Percentiles rank a stretch among this genome's conserved stretches.
These are phyloP conservation scores for Phialophora macrospora DNA, from an alignment of 2,329 filamentous ascomycete species.

Conservation along the genomic window DNA sequence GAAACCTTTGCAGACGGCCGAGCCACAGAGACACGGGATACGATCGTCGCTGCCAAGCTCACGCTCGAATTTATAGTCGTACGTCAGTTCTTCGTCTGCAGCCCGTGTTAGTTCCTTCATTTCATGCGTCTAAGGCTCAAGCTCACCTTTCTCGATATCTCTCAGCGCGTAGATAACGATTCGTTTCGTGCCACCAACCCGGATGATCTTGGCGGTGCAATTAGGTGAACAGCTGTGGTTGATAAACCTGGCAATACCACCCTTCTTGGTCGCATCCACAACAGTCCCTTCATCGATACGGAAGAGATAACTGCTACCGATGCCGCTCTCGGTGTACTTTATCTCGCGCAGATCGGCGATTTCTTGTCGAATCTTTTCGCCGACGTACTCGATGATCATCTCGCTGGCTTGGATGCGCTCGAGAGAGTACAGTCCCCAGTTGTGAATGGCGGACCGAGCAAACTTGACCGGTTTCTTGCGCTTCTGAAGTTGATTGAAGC, in stretches of 20 bases:
- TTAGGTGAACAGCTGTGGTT: conserved; percentile 98
- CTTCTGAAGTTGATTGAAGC: conserved; percentile 99
- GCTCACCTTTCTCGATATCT: conserved; percentile 90
- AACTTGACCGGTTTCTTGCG: conserved; percentile 99
- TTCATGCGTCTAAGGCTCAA: conserved; percentile 1
- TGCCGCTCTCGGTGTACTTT: conserved; percentile 91
- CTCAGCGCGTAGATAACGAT: conserved; percentile 98
- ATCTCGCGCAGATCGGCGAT: conserved; percentile 96
- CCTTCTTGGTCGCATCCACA: conserved; percentile 97
- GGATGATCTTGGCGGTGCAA: conserved; percentile 99
- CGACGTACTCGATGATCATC: conserved; percentile 99
- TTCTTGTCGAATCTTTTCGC: conserved; percentile 94
- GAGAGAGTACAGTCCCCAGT: conserved; percentile 97
- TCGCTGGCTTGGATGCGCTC: conserved; percentile 97
- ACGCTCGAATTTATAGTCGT: conserved; percentile 99
- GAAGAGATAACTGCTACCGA: conserved; percentile 96
- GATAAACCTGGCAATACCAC: conserved; percentile 97
- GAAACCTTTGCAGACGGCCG: conserved; percentile 95
- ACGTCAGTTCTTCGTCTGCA: conserved; percentile 95
- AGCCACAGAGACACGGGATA: conserved; percentile 96
- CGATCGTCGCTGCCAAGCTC: conserved; percentile 93
- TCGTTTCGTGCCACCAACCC: conserved; percentile 94
- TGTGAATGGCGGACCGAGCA: conserved; percentile 95
- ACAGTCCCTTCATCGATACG: conserved; percentile 97
- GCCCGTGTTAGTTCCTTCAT: conserved; percentile 41